Conservation (phyloP, 805 yeast species). For the Martiniozyma abietophila region DNA sequence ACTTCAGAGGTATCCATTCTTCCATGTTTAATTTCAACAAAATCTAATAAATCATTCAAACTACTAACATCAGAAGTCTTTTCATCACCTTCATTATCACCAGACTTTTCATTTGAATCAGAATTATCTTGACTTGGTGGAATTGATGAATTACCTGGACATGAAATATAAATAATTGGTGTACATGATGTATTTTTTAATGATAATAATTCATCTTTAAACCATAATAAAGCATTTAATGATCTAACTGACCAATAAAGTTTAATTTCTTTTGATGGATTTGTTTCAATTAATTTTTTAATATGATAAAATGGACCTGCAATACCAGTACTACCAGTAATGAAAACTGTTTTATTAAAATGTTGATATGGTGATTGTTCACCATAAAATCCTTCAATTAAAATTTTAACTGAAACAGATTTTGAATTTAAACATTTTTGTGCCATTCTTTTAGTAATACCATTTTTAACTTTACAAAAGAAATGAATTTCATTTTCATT, state of each 20-base stretch:
- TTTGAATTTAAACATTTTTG: slow-evolving; percentile 17
- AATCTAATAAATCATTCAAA: slow-evolving; percentile 26
- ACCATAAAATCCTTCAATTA: slow-evolving; percentile 72
- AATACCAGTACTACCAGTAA: slow-evolving; percentile 73
- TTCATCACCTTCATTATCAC: slow-evolving; percentile 1
- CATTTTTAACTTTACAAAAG: slow-evolving; percentile 46
- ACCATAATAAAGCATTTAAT: slow-evolving; percentile 41
- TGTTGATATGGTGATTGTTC: slow-evolving; percentile 38
- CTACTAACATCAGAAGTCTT: slow-evolving; percentile 13
- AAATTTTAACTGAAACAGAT: slow-evolving; percentile 24
- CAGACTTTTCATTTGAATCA: slow-evolving; percentile 4
- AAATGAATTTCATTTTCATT: slow-evolving; percentile 31
- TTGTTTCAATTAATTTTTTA: slow-evolving; percentile 21
- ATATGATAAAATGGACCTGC: slow-evolving; percentile 47
- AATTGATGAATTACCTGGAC: slow-evolving; percentile 17
- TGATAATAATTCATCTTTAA: slow-evolving; percentile 32
- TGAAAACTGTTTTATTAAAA: slow-evolving; percentile 45
- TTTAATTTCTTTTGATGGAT: slow-evolving; percentile 29
- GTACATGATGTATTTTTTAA: slow-evolving; percentile 28
- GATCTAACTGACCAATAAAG: slow-evolving; percentile 60
- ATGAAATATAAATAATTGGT: slow-evolving; percentile 35
- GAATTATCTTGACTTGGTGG: slow-evolving; percentile 5
- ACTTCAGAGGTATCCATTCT: slow-evolving; percentile 32
- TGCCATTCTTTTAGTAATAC: slow-evolving; percentile 40
- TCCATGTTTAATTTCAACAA: slow-evolving; percentile 35